Base-by-base conservation (phyloP, 163 green algal species). In the Scenedesmus sp. region DNA sequence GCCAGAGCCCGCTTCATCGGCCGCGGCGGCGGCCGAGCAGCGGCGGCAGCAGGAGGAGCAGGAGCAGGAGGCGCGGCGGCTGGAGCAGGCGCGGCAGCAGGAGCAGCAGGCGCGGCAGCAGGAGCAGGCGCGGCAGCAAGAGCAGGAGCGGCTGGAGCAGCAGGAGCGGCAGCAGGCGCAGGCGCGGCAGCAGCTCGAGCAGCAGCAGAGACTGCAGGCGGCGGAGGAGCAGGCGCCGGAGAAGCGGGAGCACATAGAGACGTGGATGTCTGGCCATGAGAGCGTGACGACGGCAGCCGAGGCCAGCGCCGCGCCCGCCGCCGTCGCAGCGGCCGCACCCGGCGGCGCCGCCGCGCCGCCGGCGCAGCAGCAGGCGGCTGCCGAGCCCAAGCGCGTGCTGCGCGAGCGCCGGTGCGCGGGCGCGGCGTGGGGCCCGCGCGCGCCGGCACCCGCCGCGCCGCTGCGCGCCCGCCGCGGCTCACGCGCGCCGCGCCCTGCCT, bases 261-360 rank as follows among this genome's bases (percentile, higher is more conserved):
- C 13, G 4, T 77, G 69, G 69, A 77, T 77, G 50, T 77, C 69
- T 18, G 69, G 53, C 4, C 69, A 77, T 47, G 69, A 77, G 54
- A 77, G 34, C 45, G 54, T 60, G 0, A 77, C 69, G 44, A 77
- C 69, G 6, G 20, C 66, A 22, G 69, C 69, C 57, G 69, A 45
- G 42, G 69, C 69, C 39, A 9, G 42, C 50, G 34, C 31, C 63
- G 45, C 33, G 15, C 20, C 4, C 42, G 64, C 34, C 58, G 63
- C 63, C 54, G 47, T 33, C 24, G 45, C 56, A 34, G 26, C n/a
- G n/a, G n/a, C n/a, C n/a, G n/a, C n/a, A n/a, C n/a, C n/a, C n/a
- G n/a, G n/a, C n/a, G n/a, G n/a, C n/a, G n/a, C n/a, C n/a, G n/a
- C n/a, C n/a, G n/a, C n/a, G n/a, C n/a, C n/a, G n/a, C n/a, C n/a